Evolutionary conservation across 1,284 basidiomycete species (phyloP).

Genomic region (Sporisorium reilianum): DNA sequence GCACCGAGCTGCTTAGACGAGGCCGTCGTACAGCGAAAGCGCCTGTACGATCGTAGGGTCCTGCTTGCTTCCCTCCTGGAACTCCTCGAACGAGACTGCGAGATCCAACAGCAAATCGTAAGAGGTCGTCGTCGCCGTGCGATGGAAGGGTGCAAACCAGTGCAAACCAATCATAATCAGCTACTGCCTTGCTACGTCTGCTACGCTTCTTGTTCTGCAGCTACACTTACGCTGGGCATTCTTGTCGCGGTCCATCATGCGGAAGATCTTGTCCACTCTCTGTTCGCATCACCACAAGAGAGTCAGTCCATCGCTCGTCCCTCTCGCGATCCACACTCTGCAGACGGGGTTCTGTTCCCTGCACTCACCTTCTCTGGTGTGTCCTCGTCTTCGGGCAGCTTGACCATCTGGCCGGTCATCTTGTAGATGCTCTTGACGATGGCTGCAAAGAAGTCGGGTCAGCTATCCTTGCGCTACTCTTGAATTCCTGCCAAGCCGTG

Average conservation of each 20-base stretch:
- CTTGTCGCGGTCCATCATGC: conserved; percentile 68
- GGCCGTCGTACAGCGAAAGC: conserved; percentile 64
- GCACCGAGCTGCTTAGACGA: conserved; percentile 20
- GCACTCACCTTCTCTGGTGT: conserved; percentile 91
- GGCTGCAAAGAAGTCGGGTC: conserved; percentile 28
- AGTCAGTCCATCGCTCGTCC: not conserved
- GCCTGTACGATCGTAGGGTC: conserved; percentile 69
- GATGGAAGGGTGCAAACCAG: too few species aligned
- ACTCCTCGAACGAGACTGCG: conserved; percentile 67
- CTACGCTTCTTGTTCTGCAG: not conserved
- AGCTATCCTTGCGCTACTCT: not conserved
- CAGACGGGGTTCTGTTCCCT: not conserved
- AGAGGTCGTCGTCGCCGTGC: not conserved
- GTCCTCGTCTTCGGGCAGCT: conserved; percentile 95
- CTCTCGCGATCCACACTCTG: not conserved
- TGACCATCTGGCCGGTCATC: conserved; percentile 90
- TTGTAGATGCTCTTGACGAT: conserved; percentile 69
- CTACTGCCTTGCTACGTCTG: not conserved
- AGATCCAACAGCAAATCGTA: not conserved
- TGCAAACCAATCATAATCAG: not conserved
- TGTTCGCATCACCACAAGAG: conserved; percentile 15
- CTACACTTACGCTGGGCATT: conserved; percentile 62
- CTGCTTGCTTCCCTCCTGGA: conserved; percentile 68
- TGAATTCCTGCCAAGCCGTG: not conserved
- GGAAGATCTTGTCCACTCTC: conserved; percentile 68